A percentile compares a stretch with the other conserved stretches of the same genome.
Evolutionary conservation across 177 flowering plant genomes (phyloP).

Genomic region (Vitis hybrid): DNA sequence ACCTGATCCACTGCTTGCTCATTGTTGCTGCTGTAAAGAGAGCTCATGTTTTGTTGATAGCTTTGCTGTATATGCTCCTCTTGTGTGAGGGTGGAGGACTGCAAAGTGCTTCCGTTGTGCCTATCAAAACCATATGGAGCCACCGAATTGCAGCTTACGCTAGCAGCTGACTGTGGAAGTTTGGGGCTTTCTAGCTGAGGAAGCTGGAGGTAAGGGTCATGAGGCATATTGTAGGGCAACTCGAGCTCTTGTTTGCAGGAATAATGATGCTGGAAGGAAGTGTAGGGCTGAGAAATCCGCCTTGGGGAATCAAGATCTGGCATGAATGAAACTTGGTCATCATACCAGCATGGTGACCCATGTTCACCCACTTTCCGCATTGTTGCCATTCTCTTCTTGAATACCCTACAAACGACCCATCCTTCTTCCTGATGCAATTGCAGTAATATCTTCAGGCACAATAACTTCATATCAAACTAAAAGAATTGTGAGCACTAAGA

Average conservation of each 20-base stretch:
- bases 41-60: constrained; percentile 37
- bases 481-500: not conserved
- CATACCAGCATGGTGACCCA: constrained; percentile 55
- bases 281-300: constrained; percentile 21
- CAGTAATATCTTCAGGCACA: not conserved
- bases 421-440: constrained; percentile 62
- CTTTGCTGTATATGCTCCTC: constrained; percentile 38
- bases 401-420: constrained; percentile 71
- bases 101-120: constrained; percentile 33
- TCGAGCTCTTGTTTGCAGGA: constrained; percentile 54
- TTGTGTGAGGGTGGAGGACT: constrained; percentile 41
- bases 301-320: constrained; percentile 46
- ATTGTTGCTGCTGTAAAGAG: constrained; percentile 27
- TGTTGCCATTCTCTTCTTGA: constrained; percentile 55
- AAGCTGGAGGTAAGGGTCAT: constrained; percentile 62
- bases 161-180: constrained; percentile 37
- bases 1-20: constrained; percentile 64
- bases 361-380: constrained; percentile 38
- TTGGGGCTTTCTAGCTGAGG: constrained; percentile 83
- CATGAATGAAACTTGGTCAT: constrained; percentile 61
- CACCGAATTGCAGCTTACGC: constrained; percentile 30
- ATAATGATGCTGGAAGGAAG: constrained; percentile 21
- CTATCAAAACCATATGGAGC: constrained; percentile 33
- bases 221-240: constrained; percentile 27
- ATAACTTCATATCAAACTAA: not conserved